phyloP scores from a whole-genome alignment of 805 yeast genomes.

The Wickerhamiella australiensis region DNA sequence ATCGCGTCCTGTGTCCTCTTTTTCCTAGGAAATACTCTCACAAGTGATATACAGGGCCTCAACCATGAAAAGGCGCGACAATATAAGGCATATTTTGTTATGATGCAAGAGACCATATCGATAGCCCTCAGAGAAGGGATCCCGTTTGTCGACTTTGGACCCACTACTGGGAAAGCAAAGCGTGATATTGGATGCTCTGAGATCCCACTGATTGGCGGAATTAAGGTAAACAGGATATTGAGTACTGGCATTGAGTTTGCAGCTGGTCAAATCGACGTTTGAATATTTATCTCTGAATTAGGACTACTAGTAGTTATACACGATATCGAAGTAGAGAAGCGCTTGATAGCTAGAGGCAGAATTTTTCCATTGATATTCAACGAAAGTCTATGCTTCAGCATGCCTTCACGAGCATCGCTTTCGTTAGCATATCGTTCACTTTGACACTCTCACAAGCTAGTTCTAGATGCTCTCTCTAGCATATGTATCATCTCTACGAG shows the following conservation, averaged over 20 bases:
- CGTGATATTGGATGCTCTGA: conserved; percentile 32
- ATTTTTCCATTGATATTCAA: too few species aligned
- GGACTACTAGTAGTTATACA: too few species aligned
- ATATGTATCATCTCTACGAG: too few species aligned
- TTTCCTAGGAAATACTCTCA: conserved; percentile 35
- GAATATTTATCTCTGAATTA: too few species aligned
- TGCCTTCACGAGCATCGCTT: too few species aligned
- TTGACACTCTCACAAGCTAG: too few species aligned
- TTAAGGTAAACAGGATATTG: conserved; percentile 26
- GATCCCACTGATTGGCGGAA: conserved; percentile 32
- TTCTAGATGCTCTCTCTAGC: too few species aligned
- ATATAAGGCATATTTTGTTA: conserved; percentile 36
- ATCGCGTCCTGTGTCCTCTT: conserved; percentile 36
- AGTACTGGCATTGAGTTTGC: conserved; percentile 19
- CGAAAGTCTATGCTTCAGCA: too few species aligned
- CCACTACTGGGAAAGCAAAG: conserved; percentile 37
- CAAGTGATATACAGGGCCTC: conserved; percentile 36
- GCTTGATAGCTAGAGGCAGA: too few species aligned
- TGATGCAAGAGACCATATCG: conserved; percentile 37
- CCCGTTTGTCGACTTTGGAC: conserved; percentile 36
- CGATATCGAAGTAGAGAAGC: too few species aligned
- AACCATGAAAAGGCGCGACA: conserved; percentile 32
- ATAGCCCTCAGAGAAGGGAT: conserved; percentile 33
- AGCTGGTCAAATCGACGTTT: conserved; percentile 20
- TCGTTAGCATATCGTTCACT: too few species aligned